phyloP scores from a whole-genome alignment of 2,329 filamentous ascomycete genomes.

The Exophiala sideris region DNA sequence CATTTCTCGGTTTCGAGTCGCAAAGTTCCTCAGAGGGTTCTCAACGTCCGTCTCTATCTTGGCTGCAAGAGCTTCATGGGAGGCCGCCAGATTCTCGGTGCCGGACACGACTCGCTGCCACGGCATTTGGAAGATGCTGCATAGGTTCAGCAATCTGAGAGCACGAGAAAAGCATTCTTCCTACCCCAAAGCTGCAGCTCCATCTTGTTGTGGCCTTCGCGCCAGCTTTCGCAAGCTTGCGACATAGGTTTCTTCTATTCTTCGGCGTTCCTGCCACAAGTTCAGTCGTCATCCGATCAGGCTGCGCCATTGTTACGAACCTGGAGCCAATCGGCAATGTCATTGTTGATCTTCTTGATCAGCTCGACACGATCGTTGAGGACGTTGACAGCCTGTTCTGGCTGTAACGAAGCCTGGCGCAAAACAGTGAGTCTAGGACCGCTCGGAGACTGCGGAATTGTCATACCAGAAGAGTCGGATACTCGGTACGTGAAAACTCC shows the following conservation, averaged over 20 bases:
- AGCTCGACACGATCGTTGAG: slow-evolving; percentile 84
- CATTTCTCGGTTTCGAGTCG: slow-evolving; percentile 68
- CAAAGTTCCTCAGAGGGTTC: slow-evolving; percentile 72
- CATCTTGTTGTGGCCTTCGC: slow-evolving; percentile 69
- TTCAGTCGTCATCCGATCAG: slow-evolving; percentile 5
- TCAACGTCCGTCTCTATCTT: slow-evolving; percentile 89
- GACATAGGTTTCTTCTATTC: slow-evolving; percentile 86
- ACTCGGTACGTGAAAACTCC: slow-evolving; percentile 62
- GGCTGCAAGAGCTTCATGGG: slow-evolving; percentile 75
- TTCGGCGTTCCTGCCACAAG: slow-evolving; percentile 73
- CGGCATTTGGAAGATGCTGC: slow-evolving; percentile 80
- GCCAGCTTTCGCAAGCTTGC: slow-evolving; percentile 76
- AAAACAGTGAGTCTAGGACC: slow-evolving; percentile 14
- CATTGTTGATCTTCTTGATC: slow-evolving; percentile 78
- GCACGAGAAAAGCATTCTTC: slow-evolving; percentile 30
- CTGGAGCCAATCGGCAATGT: slow-evolving; percentile 96
- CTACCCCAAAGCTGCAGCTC: slow-evolving; percentile 81
- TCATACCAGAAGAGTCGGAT: slow-evolving; percentile 90
- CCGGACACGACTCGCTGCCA: slow-evolving; percentile 85
- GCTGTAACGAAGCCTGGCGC: slow-evolving; percentile 71
- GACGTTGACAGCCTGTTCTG: slow-evolving; percentile 73
- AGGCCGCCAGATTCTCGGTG: slow-evolving; percentile 74
- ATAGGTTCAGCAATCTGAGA: slow-evolving; percentile 1
- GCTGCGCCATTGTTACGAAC: slow-evolving; percentile 49
- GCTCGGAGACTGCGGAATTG: slow-evolving; percentile 18